Evolutionary conservation across 371 early-diverging fungal species (phyloP), one percentile per base, ranked within the genome.

Genomic region (Apophysomyces trapeziformis): DNA sequence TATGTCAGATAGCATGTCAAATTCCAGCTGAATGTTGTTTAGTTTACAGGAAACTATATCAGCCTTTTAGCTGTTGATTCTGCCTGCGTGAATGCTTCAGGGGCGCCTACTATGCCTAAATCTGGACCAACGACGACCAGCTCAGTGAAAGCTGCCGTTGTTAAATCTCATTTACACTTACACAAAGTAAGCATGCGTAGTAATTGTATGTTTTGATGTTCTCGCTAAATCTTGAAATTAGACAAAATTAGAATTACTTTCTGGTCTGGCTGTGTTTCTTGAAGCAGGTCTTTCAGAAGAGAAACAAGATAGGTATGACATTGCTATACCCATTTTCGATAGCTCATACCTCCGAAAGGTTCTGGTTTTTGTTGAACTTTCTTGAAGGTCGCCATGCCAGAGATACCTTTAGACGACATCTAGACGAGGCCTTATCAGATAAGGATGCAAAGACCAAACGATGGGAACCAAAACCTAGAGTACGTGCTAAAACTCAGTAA

Each of bases 281-380:
- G 75, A 82, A 62, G 79, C 84, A 35, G 82, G 84, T 11, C 63
- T 84, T 32, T 66, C 76, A 44, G 60, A 68, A 12, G 63, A 70
- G 37, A 39, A 65, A 21, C 63, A 74, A 9, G 77, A 79, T 37
- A 50, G 60, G 66, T 79, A 72, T 18, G 68, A 12, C 46, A 50
- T 38, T 6, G 13, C 2, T 18, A 45, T 0, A 7, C 16, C n/a
- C 0, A 46, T 36, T 6, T 36, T 43, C 11, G 56, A 12, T 26
- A 38, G 56, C 11, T n/a, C 38, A 44, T 57, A 39, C 37, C 37
- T 45, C 0, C 37, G 6, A 18, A 41, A 67, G 78, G 3, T 74
- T 76, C 50, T 87, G 87, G 87, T 87, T 85, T 57, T 60, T 87
- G 47, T 62, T 73, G 14, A 80, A 85, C 57, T 85, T 79, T 61